These are phyloP conservation scores for Penicillium sumatraense DNA, from an alignment of 2,329 filamentous ascomycete species.

Conservation along the genomic window DNA sequence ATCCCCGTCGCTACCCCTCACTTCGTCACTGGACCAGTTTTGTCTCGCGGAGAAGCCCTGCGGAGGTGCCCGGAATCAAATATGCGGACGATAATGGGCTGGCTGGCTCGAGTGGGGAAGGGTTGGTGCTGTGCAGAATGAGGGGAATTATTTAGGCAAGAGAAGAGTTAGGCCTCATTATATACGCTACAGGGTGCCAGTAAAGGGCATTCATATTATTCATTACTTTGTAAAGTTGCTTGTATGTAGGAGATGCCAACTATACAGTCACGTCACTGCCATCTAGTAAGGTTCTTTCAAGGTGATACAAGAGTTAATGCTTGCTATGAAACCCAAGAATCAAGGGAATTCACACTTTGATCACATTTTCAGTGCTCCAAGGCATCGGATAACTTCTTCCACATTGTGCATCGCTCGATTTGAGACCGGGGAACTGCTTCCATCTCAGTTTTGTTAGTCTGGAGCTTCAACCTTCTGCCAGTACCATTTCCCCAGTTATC, in stretches of 20 bases:
- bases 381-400: conserved; percentile 13
- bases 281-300: too few species aligned
- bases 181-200: too few species aligned
- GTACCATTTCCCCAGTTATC: conserved; percentile 17
- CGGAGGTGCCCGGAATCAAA: not conserved
- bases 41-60: not conserved
- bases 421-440: conserved; percentile 20
- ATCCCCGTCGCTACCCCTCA: conserved; percentile 13
- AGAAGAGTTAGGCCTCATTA: too few species aligned
- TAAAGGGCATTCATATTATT: too few species aligned
- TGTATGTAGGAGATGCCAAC: too few species aligned
- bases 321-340: not conserved
- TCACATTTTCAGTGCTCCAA: conserved; percentile 21
- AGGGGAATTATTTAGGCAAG: not conserved
- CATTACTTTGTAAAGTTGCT: too few species aligned
- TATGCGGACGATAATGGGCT: not conserved
- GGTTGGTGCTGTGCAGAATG: not conserved
- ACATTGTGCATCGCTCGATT: conserved; percentile 21
- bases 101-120: not conserved
- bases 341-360: not conserved
- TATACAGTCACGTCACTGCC: too few species aligned
- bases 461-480: conserved; percentile 21
- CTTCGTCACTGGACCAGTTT: conserved; percentile 7
- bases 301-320: not conserved
- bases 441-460: conserved; percentile 27